Conservation (phyloP, 768 basidiomycete genomes). For the Pulveroboletus sp. region DNA sequence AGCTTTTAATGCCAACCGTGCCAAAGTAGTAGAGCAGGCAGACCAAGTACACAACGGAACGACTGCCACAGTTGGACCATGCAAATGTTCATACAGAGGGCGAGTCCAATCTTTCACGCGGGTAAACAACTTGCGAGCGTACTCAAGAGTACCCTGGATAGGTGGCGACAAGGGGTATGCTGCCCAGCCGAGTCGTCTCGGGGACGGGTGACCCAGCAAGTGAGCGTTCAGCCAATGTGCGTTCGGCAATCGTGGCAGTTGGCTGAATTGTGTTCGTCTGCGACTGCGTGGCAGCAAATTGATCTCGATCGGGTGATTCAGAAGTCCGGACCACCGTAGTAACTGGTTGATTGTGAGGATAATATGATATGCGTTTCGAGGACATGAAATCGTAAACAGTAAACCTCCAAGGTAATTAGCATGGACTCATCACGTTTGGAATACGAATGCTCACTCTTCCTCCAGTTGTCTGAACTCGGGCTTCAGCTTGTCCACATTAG, state of each 20-base stretch:
- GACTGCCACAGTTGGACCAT: slow-evolving; percentile 2
- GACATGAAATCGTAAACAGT: slow-evolving; percentile 81
- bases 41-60: slow-evolving; percentile 8
- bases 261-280: slow-evolving; percentile 39
- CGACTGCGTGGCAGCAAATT: slow-evolving; percentile 27
- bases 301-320: slow-evolving; percentile 28
- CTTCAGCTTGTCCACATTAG: slow-evolving; percentile 82
- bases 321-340: slow-evolving; percentile 27
- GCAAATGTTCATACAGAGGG: background rate
- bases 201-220: slow-evolving; percentile 36
- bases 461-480: slow-evolving; percentile 90
- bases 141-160: slow-evolving; percentile 15
- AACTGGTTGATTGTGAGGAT: slow-evolving; percentile 75
- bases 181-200: slow-evolving; percentile 35
- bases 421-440: background rate
- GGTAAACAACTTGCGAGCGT: background rate
- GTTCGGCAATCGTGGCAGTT: slow-evolving; percentile 40
- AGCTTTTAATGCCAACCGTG: background rate
- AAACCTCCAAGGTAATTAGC: slow-evolving; percentile 51
- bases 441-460: slow-evolving; percentile 62
- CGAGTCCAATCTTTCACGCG: background rate
- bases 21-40: background rate
- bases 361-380: slow-evolving; percentile 76
- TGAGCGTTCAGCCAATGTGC: slow-evolving; percentile 39
- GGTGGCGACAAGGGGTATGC: slow-evolving; percentile 35